Conservation (phyloP, 139 green algal genomes). For the Chlamydomonas asymmetrica region DNA sequence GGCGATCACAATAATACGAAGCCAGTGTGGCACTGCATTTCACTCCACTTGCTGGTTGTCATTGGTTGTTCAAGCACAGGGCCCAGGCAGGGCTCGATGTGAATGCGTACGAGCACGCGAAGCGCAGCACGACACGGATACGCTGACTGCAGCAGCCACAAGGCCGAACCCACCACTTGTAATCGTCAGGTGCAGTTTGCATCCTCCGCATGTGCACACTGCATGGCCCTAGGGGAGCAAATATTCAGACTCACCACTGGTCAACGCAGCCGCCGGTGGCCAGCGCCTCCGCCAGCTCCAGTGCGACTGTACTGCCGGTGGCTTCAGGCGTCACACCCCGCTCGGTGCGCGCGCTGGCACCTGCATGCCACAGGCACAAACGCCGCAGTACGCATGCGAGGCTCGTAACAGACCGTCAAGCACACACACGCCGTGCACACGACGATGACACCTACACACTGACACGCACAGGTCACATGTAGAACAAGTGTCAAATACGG, state of each 20-base stretch:
- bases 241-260: slow-evolving; percentile 37
- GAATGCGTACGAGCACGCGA: not conserved
- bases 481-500: too few relatives aligned
- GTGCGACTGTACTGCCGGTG: slow-evolving; percentile 43
- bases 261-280: slow-evolving; percentile 51
- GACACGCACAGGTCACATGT: too few relatives aligned
- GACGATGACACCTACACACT: too few relatives aligned
- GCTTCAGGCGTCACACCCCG: slow-evolving; percentile 41
- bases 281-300: slow-evolving; percentile 64
- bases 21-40: too few relatives aligned
- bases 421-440: too few relatives aligned
- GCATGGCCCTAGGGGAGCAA: not conserved
- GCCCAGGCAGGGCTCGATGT: too few relatives aligned
- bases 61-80: too few relatives aligned
- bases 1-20: too few relatives aligned
- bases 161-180: not conserved
- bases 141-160: not conserved
- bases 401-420: too few relatives aligned
- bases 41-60: too few relatives aligned
- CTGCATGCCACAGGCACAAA: slow-evolving; percentile 3
- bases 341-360: slow-evolving; percentile 41
- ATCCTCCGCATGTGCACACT: not conserved
- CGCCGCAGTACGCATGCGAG: not conserved
- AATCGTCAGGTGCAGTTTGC: not conserved
- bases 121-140: not conserved